Evolutionary conservation across 2,329 filamentous ascomycete species (phyloP).

Genomic region (Fusarium falciforme): DNA sequence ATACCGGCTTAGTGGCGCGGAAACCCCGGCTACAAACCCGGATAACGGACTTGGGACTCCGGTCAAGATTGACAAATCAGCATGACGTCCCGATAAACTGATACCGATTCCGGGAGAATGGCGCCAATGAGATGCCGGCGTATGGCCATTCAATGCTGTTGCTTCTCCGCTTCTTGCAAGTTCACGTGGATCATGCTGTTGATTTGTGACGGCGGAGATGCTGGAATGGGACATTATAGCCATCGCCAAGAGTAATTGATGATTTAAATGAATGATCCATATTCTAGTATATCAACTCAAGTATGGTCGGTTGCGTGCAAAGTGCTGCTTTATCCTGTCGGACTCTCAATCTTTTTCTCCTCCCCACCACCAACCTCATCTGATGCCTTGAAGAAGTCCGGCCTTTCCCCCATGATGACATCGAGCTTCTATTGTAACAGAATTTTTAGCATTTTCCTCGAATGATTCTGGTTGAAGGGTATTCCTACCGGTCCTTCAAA

Average conservation of each 20-base stretch:
- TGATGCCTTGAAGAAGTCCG: constrained; percentile 3
- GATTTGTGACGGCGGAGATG: background rate
- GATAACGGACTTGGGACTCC: background rate
- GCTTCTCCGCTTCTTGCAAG: background rate
- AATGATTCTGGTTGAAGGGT: accelerated
- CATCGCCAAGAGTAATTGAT: background rate
- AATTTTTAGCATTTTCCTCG: background rate
- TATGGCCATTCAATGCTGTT: background rate
- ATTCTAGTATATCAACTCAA: too few relatives aligned
- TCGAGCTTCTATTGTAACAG: constrained; percentile 10
- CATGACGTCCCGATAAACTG: background rate
- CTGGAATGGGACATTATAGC: background rate
- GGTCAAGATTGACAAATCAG: background rate
- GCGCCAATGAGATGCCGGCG: background rate
- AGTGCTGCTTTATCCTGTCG: background rate
- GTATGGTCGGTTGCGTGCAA: background rate
- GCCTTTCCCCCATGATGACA: constrained; percentile 22
- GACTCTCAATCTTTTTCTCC: constrained; percentile 18
- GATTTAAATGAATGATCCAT: background rate
- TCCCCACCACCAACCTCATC: constrained; percentile 29
- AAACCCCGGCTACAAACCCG: background rate
- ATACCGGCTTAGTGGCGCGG: constrained; percentile 26
- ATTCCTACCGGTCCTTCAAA: constrained; percentile 34
- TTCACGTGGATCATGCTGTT: background rate
- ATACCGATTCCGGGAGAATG: background rate